A percentile compares a stretch with the other conserved stretches of the same genome.
Conservation (phyloP, 176 grass and related monocot genomes). For the Aegilops speltoides region DNA sequence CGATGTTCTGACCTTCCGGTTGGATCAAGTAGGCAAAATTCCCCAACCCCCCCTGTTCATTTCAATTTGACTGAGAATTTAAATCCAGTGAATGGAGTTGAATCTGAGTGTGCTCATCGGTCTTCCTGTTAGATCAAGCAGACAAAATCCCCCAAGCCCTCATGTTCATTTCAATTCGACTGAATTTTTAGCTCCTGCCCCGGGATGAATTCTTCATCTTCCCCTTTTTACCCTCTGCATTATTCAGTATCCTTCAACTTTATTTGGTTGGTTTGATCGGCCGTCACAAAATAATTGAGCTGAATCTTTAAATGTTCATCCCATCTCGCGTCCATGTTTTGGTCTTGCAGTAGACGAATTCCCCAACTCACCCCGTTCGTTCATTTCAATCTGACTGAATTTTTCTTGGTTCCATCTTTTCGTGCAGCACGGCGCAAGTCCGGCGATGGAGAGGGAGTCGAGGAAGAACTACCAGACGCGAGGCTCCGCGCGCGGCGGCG, state of each 20-base stretch:
- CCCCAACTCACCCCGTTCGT: not conserved
- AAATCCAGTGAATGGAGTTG: not conserved
- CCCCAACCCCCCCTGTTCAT: not conserved
- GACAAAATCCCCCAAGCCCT: not conserved
- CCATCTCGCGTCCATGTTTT: not conserved
- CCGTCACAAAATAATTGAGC: not conserved
- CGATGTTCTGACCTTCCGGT: not conserved
- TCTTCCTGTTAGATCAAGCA: not conserved
- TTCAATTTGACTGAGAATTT: not conserved
- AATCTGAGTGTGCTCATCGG: constrained; percentile 17
- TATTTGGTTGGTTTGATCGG: not conserved
- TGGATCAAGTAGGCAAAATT: not conserved
- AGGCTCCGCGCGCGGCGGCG: constrained; percentile 48
- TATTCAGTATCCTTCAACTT: not conserved
- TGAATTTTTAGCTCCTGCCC: not conserved
- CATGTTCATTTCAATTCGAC: not conserved
- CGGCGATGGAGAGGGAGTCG: constrained; percentile 64
- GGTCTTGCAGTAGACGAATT: not conserved
- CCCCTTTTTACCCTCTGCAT: not conserved
- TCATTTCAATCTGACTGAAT: not conserved
- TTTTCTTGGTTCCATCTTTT: not conserved
- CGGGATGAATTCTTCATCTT: not conserved
- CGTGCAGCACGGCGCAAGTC: constrained; percentile 2
- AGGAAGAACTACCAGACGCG: constrained; percentile 88
- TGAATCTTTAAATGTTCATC: not conserved